Evolutionary conservation across 768 basidiomycete species (phyloP), one percentile per base, ranked within the genome.

Genomic region (Mycena galopus): DNA sequence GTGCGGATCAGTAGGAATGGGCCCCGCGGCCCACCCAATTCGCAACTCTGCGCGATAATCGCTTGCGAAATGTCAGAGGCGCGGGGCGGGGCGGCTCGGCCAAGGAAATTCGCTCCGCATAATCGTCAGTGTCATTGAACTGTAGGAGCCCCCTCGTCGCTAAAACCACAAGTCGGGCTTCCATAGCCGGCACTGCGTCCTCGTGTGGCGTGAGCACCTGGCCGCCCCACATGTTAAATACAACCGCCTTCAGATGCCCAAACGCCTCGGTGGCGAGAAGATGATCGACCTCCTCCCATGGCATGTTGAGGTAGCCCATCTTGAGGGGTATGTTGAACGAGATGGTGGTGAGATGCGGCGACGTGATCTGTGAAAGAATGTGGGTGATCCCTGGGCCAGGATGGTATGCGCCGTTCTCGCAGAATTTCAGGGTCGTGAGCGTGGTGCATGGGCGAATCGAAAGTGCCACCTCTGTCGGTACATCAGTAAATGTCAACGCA

Each of bases 331-430:
- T 51, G 10, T 64, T 29, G 71, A 72, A 67, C 23, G 60, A 55
- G 30, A 72, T 32, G 42, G 71, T 63, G 53, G 32, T 11, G 6
- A 72, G 66, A 29, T 3, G 10, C 12, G 65, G 37, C 1, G 71
- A 37, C 23, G 59, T 8, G 33, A 64, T 21, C 19, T 72, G 65
- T 8, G 55, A 3, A 53, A 72, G 65, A 12, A 66, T 21, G 33
- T 58, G 33, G 53, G 55, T 56, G 53, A 72, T 51, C 0, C 53
- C 55, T 9, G 35, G 59, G 19, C 71, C 66, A 12, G 55, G 37
- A 37, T 72, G 51, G 27, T 55, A 67, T 19, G 66, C 25, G 47
- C 61, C 67, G 56, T 61, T 60, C 27, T 67, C 71, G 51, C 60
- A 59, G 61, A 72, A 72, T 53, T n/a, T 67, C 2, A 73, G 66